Evolutionary conservation across 805 yeast species (phyloP), one percentile per base, ranked within the genome.

Genomic region (Candida ponderosae): DNA sequence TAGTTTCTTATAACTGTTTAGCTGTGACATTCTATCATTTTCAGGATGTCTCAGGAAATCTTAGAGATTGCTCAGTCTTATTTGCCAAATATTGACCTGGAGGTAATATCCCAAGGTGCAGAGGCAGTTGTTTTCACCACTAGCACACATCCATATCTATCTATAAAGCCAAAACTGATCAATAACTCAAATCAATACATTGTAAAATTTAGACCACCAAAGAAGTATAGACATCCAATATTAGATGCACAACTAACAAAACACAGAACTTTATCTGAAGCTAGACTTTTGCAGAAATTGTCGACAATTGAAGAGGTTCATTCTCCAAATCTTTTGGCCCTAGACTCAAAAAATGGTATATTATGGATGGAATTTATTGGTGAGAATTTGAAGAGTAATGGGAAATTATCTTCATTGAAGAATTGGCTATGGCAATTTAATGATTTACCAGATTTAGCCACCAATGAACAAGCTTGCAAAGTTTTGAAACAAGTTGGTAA

Each of bases 321-420:
- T 9, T 85, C 82, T 1, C 98, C 98, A 0, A 59, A 68, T 40
- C 56, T 93, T 33, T 61, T 83, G n/a, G 79, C 79, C 35, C 71
- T 80, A n/a, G 97, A 93, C 61, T 74, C 79, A 4, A 59, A 68
- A 30, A 74, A 76, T 43, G 98, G 97, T 1, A 62, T 84, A 33
- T 76, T 93, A 19, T 88, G 94, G 93, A 84, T 90, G 90, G 94
- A 86, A 48, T 69, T 63, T 43, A 56, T 90, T 8, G 89, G 90
- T 1, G 76, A 72, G 23, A 50, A 53, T 9, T 51, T 81, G 18
- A 34, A 34, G 10, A 65, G 69, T 4, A 60, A 75, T 46, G 79
- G 77, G 0, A 65, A 56, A 0, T 56, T 72, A 18, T 77, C 86
- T 43, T 77, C 83, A 5, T 62, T 84, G 47, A 84, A 84, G 54